phyloP scores from a whole-genome alignment of 441 rosid species.

The Eruca vesicaria region DNA sequence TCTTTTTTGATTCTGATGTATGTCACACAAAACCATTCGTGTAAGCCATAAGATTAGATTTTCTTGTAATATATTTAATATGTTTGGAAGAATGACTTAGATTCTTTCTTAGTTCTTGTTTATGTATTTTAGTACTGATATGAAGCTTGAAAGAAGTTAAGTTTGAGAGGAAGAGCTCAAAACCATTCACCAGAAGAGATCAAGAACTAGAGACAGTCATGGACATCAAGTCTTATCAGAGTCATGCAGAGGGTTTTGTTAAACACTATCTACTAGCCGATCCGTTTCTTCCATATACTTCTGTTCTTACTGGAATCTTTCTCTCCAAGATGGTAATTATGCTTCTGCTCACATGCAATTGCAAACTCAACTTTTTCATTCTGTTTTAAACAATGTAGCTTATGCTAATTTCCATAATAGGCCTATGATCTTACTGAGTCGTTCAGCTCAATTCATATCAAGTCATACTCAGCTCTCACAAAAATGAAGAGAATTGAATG shows the following conservation, averaged over 20 bases:
- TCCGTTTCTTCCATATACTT: slow-evolving; percentile 57
- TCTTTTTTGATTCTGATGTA: neutral
- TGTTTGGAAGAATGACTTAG: neutral
- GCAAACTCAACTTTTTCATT: neutral
- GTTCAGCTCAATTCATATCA: slow-evolving; percentile 51
- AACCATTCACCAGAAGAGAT: neutral
- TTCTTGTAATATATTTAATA: neutral
- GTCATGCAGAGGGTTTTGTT: slow-evolving; percentile 48
- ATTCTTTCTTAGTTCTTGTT: neutral
- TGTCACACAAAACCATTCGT: neutral
- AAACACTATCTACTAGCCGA: slow-evolving; percentile 49
- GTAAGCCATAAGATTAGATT: neutral
- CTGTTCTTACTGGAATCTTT: slow-evolving; percentile 53
- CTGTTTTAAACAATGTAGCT: neutral
- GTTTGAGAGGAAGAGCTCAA: neutral
- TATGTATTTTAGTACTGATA: neutral
- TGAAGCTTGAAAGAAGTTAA: slow-evolving; percentile 15
- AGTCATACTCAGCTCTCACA: slow-evolving; percentile 52
- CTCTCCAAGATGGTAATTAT: slow-evolving; percentile 61
- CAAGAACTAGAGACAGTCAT: slow-evolving; percentile 9
- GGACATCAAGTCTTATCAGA: slow-evolving; percentile 45
- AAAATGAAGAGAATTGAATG: slow-evolving; percentile 59
- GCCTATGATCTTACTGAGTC: slow-evolving; percentile 54
- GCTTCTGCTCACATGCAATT: slow-evolving; percentile 6
- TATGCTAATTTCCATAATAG: slow-evolving; percentile 28